Conservation (phyloP, 306 rosid species). For the Ammopiptanthus mongolicus region DNA sequence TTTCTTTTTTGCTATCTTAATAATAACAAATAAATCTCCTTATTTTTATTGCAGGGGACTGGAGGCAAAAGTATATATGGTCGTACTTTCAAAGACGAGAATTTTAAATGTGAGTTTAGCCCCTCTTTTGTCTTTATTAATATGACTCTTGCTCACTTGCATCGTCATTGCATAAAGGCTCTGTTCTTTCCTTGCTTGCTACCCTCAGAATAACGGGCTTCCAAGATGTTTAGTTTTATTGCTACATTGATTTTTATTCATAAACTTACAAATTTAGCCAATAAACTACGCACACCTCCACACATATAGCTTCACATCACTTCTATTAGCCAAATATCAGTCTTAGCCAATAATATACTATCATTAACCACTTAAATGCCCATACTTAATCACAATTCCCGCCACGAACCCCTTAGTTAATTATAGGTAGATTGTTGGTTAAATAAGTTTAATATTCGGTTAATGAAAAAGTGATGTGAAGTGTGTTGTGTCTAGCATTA, state of each 20-base stretch:
- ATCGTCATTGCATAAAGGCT: not conserved
- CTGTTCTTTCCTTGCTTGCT: not conserved
- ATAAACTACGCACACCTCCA: not conserved
- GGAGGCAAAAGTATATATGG: conserved; percentile 98
- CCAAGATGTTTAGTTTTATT: not conserved
- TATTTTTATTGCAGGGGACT: conserved; percentile 65
- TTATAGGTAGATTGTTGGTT: not conserved
- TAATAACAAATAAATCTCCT: too few species aligned
- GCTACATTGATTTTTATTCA: not conserved
- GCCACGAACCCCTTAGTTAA: not conserved
- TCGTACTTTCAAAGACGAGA: conserved; percentile 93
- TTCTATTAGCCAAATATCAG: not conserved
- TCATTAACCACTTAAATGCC: not conserved
- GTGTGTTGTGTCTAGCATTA: not conserved
- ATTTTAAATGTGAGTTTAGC: conserved; percentile 71
- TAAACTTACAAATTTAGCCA: not conserved
- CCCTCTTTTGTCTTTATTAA: not conserved
- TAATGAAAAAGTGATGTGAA: not conserved
- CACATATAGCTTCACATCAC: not conserved
- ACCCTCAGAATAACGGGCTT: not conserved
- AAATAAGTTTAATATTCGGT: not conserved
- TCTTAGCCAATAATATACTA: not conserved
- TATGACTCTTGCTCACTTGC: not conserved
- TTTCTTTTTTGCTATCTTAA: too few species aligned
- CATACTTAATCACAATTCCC: not conserved